Percentiles rank a stretch among this genome's conserved stretches.
Conservation (phyloP, 2,329 filamentous ascomycete genomes). For the Calonectria leucothoes region DNA sequence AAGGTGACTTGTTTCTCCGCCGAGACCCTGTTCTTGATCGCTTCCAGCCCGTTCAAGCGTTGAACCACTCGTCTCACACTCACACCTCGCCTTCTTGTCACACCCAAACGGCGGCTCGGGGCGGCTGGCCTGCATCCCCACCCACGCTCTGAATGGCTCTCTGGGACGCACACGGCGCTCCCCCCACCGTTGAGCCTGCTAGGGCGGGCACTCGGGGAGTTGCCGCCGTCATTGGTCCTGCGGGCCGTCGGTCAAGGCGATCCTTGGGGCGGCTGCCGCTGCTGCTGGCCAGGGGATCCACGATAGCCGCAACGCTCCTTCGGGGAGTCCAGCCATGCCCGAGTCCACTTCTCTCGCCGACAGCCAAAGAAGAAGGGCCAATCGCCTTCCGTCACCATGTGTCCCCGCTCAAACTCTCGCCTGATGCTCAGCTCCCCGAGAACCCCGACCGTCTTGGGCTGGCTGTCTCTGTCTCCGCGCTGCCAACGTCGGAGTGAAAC, state of each 20-base stretch:
- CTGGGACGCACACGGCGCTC: background rate
- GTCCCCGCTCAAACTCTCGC: background rate
- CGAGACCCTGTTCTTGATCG: background rate
- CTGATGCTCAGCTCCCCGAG: background rate
- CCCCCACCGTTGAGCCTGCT: background rate
- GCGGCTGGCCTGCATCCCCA: slow-evolving; percentile 15
- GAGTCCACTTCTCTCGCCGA: background rate
- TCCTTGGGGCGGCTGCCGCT: background rate
- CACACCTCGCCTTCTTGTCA: background rate
- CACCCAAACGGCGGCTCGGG: slow-evolving; percentile 4
- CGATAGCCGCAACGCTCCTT: background rate
- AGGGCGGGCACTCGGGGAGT: background rate
- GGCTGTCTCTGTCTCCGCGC: background rate
- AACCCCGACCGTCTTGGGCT: background rate
- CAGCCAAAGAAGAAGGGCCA: background rate
- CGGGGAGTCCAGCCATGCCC: background rate
- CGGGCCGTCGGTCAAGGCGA: slow-evolving; percentile 21
- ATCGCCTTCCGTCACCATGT: background rate
- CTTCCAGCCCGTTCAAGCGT: background rate
- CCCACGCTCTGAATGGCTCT: background rate
- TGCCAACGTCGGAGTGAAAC: too few species aligned
- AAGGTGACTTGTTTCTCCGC: background rate
- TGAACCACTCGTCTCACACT: background rate
- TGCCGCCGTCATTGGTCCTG: background rate
- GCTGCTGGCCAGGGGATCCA: background rate